Percentiles rank a stretch among this genome's conserved stretches.
These are phyloP conservation scores for Aristolochia contorta DNA, from an alignment of 164 flowering plant genomes.

Conservation along the genomic window DNA sequence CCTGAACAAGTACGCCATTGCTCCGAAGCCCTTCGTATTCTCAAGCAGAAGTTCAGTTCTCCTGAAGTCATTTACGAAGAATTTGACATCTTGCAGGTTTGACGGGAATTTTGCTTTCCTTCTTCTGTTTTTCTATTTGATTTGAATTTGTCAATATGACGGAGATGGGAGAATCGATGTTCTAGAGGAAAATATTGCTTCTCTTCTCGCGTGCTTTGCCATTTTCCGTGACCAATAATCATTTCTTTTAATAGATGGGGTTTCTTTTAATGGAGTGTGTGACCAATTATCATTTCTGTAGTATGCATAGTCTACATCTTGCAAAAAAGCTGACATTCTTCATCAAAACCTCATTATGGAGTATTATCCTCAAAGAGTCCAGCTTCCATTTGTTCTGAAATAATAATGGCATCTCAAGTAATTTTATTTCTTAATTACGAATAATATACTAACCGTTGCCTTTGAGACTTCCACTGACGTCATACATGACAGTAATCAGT, in stretches of 20 bases:
- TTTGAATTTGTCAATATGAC: not conserved
- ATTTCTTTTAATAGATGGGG: no score
- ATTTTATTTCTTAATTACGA: not conserved
- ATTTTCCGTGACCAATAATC: no score
- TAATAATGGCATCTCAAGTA: not conserved
- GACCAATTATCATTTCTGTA: no score
- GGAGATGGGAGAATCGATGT: no score
- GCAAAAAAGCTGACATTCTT: no score
- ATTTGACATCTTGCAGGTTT: conserved; percentile 1
- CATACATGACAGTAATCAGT: not conserved
- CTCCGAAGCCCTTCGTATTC: conserved; percentile 3
- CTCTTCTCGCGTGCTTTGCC: no score
- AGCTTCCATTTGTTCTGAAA: not conserved
- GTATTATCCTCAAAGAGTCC: not conserved
- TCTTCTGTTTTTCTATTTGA: not conserved
- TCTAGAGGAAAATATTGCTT: no score
- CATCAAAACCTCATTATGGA: no score
- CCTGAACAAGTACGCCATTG: conserved; percentile 3
- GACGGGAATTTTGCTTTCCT: no score
- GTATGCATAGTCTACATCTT: no score
- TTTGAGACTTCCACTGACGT: not conserved
- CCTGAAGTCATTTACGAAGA: not conserved
- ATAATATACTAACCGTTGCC: not conserved
- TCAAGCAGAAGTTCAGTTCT: not conserved
- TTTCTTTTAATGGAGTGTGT: no score